phyloP scores from a whole-genome alignment of 495 filamentous ascomycete genomes.

The Pseudevernia furfuracea region DNA sequence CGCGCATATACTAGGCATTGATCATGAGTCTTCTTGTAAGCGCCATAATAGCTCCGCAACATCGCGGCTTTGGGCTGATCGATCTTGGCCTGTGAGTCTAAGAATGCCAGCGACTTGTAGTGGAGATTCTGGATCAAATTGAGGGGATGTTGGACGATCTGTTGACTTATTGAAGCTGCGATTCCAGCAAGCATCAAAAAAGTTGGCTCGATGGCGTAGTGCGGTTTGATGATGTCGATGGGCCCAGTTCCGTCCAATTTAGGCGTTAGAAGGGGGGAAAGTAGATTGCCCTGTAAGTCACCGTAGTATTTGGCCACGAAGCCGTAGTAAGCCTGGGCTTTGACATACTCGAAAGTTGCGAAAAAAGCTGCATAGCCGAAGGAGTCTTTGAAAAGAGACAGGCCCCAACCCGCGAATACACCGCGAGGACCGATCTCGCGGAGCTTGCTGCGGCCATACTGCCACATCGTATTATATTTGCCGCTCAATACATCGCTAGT shows the following conservation, averaged over 20 bases:
- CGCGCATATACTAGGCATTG: constrained; percentile 58
- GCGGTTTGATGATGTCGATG: constrained; percentile 61
- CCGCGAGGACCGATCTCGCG: constrained; percentile 71
- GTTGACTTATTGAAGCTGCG: constrained; percentile 67
- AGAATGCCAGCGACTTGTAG: constrained; percentile 66
- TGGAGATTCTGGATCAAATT: constrained; percentile 67
- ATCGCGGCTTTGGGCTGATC: constrained; percentile 41
- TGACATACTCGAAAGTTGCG: constrained; percentile 75
- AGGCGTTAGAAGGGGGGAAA: constrained; percentile 33
- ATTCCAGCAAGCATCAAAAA: constrained; percentile 75
- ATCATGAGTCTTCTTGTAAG: constrained; percentile 68
- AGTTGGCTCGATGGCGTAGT: constrained; percentile 76
- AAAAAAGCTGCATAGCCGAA: constrained; percentile 81
- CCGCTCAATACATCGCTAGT: constrained; percentile 60
- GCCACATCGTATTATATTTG: constrained; percentile 73
- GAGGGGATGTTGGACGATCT: constrained; percentile 71
- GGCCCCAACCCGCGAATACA: constrained; percentile 72
- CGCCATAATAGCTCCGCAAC: constrained; percentile 59
- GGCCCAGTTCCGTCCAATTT: constrained; percentile 33
- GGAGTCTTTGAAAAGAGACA: constrained; percentile 74
- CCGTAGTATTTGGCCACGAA: constrained; percentile 77
- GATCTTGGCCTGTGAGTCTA: constrained; percentile 59
- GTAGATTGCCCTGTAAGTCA: constrained; percentile 35
- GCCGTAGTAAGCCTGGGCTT: constrained; percentile 74
- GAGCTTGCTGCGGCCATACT: constrained; percentile 65